Percentiles rank a stretch among this genome's conserved stretches.
phyloP scores from a whole-genome alignment of 768 basidiomycete genomes.

The Tulasnella sp. region DNA sequence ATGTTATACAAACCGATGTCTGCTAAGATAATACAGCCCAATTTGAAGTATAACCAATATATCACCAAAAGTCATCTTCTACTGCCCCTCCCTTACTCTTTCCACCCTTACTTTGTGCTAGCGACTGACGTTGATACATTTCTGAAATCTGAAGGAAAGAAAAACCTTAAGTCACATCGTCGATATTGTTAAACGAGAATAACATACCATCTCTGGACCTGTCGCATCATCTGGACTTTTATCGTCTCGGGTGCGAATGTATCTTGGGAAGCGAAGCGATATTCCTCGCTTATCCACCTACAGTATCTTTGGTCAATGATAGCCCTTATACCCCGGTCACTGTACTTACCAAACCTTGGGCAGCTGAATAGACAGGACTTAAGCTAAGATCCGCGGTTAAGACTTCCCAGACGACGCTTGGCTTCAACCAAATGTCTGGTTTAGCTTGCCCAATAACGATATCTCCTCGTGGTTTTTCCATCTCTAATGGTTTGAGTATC shows the following conservation, averaged over 20 bases:
- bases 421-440: conserved; percentile 97
- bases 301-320: neutral
- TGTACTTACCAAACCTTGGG: conserved; percentile 64
- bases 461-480: conserved; percentile 56
- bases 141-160: conserved; percentile 58
- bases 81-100: conserved; percentile 50
- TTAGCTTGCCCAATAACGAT: conserved; percentile 86
- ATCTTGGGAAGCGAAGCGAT: conserved; percentile 91
- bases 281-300: conserved; percentile 84
- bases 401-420: conserved; percentile 96
- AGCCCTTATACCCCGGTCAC: neutral
- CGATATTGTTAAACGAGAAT: conserved; percentile 2
- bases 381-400: conserved; percentile 91
- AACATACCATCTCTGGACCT: conserved; percentile 71
- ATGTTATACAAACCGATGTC: no score
- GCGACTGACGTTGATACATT: conserved; percentile 81
- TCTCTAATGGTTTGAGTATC: conserved; percentile 66
- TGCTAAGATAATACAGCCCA: no score
- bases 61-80: conserved; percentile 32
- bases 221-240: conserved; percentile 89
- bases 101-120: conserved; percentile 59
- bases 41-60: no score
- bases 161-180: conserved; percentile 12
- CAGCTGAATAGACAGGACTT: conserved; percentile 94
- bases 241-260: conserved; percentile 85